Evolutionary conservation across 192 early-diverging fungal species (phyloP), one percentile per base, ranked within the genome.

Genomic region (Backusella mclennaniae): DNA sequence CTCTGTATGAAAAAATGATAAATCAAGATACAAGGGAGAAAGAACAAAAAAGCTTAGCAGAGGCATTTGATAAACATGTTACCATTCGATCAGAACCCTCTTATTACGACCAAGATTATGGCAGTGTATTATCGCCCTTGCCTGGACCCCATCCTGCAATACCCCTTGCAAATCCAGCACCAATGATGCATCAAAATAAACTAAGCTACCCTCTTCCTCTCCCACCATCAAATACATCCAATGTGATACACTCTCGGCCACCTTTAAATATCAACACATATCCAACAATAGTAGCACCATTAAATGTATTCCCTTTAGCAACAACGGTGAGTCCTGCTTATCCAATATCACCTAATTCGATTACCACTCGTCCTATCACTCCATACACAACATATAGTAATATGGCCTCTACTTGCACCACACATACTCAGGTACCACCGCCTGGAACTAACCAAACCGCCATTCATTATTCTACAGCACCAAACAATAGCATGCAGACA

Each of bases 41-140:
- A 26, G 4, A 44, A 44, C 44, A 44, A n/a, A 78, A 26, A 38
- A 71, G 77, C 8, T 21, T 21, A 12, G 84, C 76, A 19, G 80
- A 75, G 2, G 75, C 79, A 0, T 75, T 90, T 6, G 81, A 89
- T 49, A 88, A 87, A 21, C 77, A 91, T 23, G 84, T 87, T 14
- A 81, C 86, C 15, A 87, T 89, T 3, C 87, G 87, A 21, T 46
- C 78, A 5, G 89, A 88, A 44, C 89, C 95, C 7, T 87, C 83
- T 49, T 83, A 86, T 66, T 83, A 86, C 11, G 86, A 95, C 36
- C 83, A 89, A 39, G 81, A 79, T 8, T 84, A 90, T 82, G 14
- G 82, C 97, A 39, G 88, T 90, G 76, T 87, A 92, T 12, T 77
- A 89, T 35, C 87, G 29, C 56, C 56, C 56, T 63, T 63, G 26